Evolutionary conservation across 2,329 filamentous ascomycete species (phyloP), one percentile per base, ranked within the genome.

Genomic region (Macrophomina tecta): DNA sequence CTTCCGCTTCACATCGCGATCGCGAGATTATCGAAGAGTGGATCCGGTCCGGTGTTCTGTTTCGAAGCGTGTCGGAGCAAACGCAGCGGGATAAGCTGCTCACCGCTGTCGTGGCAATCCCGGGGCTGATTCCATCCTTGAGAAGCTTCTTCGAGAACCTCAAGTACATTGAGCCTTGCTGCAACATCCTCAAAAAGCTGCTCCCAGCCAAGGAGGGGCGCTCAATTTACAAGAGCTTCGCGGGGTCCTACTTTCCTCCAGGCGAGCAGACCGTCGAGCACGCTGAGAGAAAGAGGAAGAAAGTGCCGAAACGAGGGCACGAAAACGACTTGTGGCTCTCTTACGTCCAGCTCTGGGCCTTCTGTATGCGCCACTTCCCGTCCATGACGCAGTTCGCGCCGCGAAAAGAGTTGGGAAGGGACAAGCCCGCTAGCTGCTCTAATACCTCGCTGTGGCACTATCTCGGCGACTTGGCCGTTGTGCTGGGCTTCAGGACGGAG

Each of bases 91-190:
- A 9, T 4, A 18, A 5, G 23, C 18, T 66, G 5, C 45, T 66
- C 14, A 18, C 18, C 16, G 16, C 16, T 8, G 18, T 67, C 8
- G 55, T 40, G n/a, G 49, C 58, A 23, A 30, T 65, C 1, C 60
- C 51, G 5, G 63, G 67, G 12, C 34, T 71, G 12, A 70, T 71
- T 14, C 70, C 70, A 8, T 69, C 68, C 1, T 45, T 71, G 4
- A 64, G 66, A 46, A 66, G 67, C 4, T 70, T 71, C 48, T 71
- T 71, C 34, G 65, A 71, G 42, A 70, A 70, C 18, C 67, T 69
- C 12, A 70, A 69, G n/a, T 71, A 69, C 53, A 56, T 71, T 4
- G 68, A 71, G 51, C 70, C 70, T 5, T 71, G 69, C 48, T 53
- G 64, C 36, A 40, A 28, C 0, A 70, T 71, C 23, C 46, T 71